Percentiles rank a stretch among this genome's conserved stretches.
Conservation (phyloP, 768 basidiomycete species). For the Pleurotus cornucopiae region DNA sequence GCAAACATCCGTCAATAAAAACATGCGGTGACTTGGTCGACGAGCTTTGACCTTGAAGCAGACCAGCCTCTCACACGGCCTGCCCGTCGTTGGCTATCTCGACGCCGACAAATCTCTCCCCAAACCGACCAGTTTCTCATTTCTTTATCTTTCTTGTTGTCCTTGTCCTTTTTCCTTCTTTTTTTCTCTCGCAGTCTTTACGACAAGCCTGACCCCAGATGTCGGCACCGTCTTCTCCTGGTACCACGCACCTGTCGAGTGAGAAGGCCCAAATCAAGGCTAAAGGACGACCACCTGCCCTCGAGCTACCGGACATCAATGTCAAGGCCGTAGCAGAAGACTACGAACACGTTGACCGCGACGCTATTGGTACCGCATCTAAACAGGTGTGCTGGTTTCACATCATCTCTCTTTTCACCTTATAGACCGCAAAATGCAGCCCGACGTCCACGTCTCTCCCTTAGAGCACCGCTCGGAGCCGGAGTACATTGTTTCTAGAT, state of each 20-base stretch:
- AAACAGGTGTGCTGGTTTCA: constrained; percentile 26
- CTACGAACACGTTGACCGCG: constrained; percentile 28
- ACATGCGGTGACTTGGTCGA: constrained; percentile 32
- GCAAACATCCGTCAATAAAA: constrained; percentile 32
- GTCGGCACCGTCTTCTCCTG: constrained; percentile 21
- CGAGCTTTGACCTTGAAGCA: constrained; percentile 14
- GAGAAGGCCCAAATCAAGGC: constrained; percentile 35
- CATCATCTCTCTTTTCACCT: constrained; percentile 16
- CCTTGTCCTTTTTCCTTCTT: constrained; percentile 16
- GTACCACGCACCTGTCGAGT: constrained; percentile 30
- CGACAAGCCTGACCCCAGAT: constrained; percentile 5
- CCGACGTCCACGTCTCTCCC: constrained; percentile 44
- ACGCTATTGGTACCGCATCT: constrained; percentile 16
- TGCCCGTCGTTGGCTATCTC: constrained; percentile 12
- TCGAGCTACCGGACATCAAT: constrained; percentile 40
- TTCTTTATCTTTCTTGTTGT: constrained; percentile 20
- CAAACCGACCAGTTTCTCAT: constrained; percentile 13
- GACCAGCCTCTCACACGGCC: constrained; percentile 14
- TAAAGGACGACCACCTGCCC: constrained; percentile 49
- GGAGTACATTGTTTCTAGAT: constrained; percentile 52
- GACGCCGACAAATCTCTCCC: constrained; percentile 10
- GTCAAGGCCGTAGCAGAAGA: constrained; percentile 33
- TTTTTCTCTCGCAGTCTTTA: constrained; percentile 18
- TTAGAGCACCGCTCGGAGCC: constrained; percentile 38
- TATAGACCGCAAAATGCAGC: constrained; percentile 26